Evolutionary conservation across 768 basidiomycete genomes (phyloP).

Genomic region (Tubosaeta sp.): DNA sequence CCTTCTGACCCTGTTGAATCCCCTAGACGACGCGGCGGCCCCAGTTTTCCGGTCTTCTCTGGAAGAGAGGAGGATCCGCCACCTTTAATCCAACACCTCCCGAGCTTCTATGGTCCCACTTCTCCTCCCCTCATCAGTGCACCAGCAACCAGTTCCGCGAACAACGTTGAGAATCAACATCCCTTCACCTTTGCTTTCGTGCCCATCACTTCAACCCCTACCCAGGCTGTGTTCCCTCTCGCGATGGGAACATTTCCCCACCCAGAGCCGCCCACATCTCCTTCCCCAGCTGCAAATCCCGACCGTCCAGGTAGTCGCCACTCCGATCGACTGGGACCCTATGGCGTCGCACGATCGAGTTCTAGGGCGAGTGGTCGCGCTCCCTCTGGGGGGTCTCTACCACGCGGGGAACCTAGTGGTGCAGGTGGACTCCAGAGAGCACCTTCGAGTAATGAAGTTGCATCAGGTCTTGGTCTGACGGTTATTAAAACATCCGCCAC

Average conservation of each 20-base stretch:
- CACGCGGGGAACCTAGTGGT: constrained; percentile 26
- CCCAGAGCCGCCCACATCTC: constrained; percentile 33
- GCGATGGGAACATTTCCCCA: constrained; percentile 35
- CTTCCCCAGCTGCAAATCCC: constrained; percentile 29
- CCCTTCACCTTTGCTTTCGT: constrained; percentile 51
- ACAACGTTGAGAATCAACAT: constrained; percentile 50
- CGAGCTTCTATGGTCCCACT: constrained; percentile 45
- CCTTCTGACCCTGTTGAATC: constrained; percentile 12
- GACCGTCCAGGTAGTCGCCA: constrained; percentile 33
- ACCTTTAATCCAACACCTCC: constrained; percentile 49
- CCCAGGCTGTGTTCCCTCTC: constrained; percentile 35
- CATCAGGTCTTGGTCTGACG: constrained; percentile 41
- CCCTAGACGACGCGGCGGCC: constrained; percentile 25
- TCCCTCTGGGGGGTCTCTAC: constrained; percentile 23
- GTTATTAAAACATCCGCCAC: constrained; percentile 36
- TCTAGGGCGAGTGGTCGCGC: constrained; percentile 31
- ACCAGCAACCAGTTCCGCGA: constrained; percentile 43
- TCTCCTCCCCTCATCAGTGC: constrained; percentile 37
- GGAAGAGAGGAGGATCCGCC: constrained; percentile 42
- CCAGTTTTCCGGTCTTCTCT: constrained; percentile 48
- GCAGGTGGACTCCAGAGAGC: constrained; percentile 26
- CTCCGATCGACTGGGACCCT: constrained; percentile 28
- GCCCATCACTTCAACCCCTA: constrained; percentile 51
- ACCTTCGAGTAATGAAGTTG: constrained; percentile 45
- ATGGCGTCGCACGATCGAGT: constrained; percentile 36